A percentile compares a stretch with the other conserved stretches of the same genome.
Evolutionary conservation across 78 protist genomes (phyloP).

Genomic region (Dictyostelium intermedium): DNA sequence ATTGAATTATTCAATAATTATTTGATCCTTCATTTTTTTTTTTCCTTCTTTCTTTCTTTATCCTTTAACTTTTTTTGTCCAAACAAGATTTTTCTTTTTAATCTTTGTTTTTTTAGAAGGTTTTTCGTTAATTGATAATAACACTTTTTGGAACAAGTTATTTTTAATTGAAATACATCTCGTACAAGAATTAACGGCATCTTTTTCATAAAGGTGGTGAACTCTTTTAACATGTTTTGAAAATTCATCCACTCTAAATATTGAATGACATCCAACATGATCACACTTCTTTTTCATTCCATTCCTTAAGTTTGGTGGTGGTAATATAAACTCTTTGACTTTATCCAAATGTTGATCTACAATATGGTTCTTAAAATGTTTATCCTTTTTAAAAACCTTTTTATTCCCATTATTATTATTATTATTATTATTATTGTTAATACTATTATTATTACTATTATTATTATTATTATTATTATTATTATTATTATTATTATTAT

Average conservation of each 20-base stretch:
- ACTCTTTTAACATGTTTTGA: not conserved
- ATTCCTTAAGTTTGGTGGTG: constrained; percentile 1
- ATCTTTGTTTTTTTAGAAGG: not conserved
- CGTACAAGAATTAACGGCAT: not conserved
- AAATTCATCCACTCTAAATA: not conserved
- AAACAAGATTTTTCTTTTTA: no score
- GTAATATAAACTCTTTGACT: not conserved
- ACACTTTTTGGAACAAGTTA: not conserved
- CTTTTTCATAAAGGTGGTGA: not conserved
- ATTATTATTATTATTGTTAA: not conserved
- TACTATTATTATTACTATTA: no score
- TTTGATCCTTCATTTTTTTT: no score
- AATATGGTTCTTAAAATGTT: not conserved
- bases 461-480: no score
- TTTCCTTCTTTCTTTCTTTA: no score
- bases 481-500: no score
- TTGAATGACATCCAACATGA: not conserved
- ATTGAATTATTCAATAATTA: no score
- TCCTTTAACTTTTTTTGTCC: no score
- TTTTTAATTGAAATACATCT: not conserved
- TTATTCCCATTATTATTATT: not conserved
- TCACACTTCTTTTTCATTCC: not conserved
- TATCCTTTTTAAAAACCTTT: not conserved
- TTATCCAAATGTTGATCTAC: not conserved
- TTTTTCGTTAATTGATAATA: not conserved